These are phyloP conservation scores for Boletus semigastroideus DNA, from an alignment of 1,284 basidiomycete genomes.

Conservation along the genomic window DNA sequence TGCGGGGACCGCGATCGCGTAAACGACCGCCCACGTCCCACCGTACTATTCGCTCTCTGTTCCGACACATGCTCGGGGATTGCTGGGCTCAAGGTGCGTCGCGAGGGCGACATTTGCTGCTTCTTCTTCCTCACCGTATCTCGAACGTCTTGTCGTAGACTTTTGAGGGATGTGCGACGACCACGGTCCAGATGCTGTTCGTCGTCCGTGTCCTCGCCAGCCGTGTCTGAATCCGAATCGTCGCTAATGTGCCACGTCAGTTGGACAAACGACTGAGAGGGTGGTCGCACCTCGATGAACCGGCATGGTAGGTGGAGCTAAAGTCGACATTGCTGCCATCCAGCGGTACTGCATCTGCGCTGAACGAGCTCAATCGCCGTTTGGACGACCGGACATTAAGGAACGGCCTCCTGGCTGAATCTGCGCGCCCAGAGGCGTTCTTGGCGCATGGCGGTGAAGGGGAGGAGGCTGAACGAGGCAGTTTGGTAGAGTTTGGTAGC, in stretches of 20 bases:
- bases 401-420: constrained; percentile 38
- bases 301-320: constrained; percentile 84
- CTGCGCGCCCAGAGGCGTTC: constrained; percentile 44
- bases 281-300: constrained; percentile 62
- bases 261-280: background rate
- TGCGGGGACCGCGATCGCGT: constrained; percentile 28
- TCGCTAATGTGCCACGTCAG: constrained; percentile 25
- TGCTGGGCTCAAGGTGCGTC: constrained; percentile 20
- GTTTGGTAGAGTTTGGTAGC: constrained; percentile 41
- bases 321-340: constrained; percentile 49
- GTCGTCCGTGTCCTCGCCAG: constrained; percentile 36
- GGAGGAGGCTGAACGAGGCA: constrained; percentile 76
- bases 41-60: constrained; percentile 17
- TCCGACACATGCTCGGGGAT: constrained; percentile 20
- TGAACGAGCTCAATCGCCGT: constrained; percentile 34
- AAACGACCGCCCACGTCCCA: constrained; percentile 20
- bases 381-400: constrained; percentile 40
- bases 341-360: constrained; percentile 25
- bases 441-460: constrained; percentile 64
- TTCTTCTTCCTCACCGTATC: constrained; percentile 31
- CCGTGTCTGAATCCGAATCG: constrained; percentile 31
- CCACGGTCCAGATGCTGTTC: constrained; percentile 25
- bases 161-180: constrained; percentile 28
- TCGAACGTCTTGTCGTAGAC: constrained; percentile 22
- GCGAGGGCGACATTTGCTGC: constrained; percentile 25